These are phyloP conservation scores for Cercis canadensis DNA, from an alignment of 306 rosid species.

Conservation along the genomic window DNA sequence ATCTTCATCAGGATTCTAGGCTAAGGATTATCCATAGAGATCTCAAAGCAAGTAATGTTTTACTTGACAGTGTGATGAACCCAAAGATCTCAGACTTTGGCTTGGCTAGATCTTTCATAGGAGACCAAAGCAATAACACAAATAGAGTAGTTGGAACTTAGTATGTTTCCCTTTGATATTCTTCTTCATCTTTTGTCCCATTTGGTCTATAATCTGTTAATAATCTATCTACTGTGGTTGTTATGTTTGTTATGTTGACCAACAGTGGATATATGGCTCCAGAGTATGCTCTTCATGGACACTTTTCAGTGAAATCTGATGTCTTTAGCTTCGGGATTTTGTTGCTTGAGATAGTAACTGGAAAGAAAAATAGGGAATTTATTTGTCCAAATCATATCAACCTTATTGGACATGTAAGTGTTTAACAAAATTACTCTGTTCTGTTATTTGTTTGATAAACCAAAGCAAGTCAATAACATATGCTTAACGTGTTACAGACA, in stretches of 20 bases:
- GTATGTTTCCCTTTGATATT: neutral
- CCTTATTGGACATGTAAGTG: conserved; percentile 49
- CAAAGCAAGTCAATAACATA: neutral
- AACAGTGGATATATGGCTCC: conserved; percentile 48
- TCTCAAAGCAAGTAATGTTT: conserved; percentile 48
- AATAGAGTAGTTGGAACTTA: conserved; percentile 48
- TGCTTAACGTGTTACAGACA: conserved; percentile 31
- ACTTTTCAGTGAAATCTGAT: conserved; percentile 40
- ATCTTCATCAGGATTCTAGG: conserved; percentile 51
- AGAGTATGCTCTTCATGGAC: conserved; percentile 43
- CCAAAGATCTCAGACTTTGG: conserved; percentile 54
- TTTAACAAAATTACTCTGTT: neutral
- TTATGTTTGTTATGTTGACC: neutral
- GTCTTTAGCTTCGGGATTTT: conserved; percentile 49
- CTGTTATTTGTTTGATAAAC: neutral
- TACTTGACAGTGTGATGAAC: conserved; percentile 44
- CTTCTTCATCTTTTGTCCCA: neutral
- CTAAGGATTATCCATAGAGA: conserved; percentile 50
- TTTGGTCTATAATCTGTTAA: neutral
- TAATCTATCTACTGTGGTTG: neutral
- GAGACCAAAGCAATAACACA: conserved; percentile 46
- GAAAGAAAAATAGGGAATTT: conserved; percentile 47
- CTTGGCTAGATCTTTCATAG: conserved; percentile 41
- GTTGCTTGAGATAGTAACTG: conserved; percentile 42
- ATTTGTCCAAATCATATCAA: conserved; percentile 31